Conservation (phyloP, 495 filamentous ascomycete genomes). For the Aspergillus steynii region DNA sequence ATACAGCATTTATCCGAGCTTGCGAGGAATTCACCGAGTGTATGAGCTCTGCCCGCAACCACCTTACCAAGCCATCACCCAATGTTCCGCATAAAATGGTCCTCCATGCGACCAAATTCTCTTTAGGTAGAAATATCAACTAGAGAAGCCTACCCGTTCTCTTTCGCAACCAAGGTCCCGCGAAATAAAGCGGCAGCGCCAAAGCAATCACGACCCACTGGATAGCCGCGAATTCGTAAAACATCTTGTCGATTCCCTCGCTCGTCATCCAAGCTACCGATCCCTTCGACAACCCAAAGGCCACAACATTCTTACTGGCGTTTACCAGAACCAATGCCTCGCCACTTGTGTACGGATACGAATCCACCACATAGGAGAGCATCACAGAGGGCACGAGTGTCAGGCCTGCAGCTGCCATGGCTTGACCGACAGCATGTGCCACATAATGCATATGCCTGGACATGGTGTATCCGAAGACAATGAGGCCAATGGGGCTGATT, state of each 20-base stretch:
- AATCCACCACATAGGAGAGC: slow-evolving; percentile 36
- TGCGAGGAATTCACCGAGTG: too few species aligned
- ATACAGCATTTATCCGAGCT: too few species aligned
- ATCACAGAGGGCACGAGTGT: slow-evolving; percentile 33
- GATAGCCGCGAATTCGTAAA: slow-evolving; percentile 37
- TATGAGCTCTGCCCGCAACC: too few species aligned
- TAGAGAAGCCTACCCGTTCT: slow-evolving; percentile 11
- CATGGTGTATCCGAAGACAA: slow-evolving; percentile 32
- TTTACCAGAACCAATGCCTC: slow-evolving; percentile 39
- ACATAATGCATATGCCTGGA: slow-evolving; percentile 21
- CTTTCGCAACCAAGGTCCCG: slow-evolving; percentile 31
- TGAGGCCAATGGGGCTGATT: slow-evolving; percentile 28
- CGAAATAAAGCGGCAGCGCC: slow-evolving; percentile 34
- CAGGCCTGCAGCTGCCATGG: slow-evolving; percentile 26
- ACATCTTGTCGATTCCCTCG: slow-evolving; percentile 39
- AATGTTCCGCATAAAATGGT: too few species aligned
- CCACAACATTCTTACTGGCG: slow-evolving; percentile 42
- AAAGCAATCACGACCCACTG: slow-evolving; percentile 38
- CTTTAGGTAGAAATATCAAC: too few species aligned
- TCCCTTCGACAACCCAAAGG: slow-evolving; percentile 34
- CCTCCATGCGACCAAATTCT: too few species aligned
- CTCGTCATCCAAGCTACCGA: slow-evolving; percentile 31
- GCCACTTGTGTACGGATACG: slow-evolving; percentile 28
- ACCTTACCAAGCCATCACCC: too few species aligned
- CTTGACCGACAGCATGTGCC: slow-evolving; percentile 27